Percentiles rank a stretch among this genome's conserved stretches.
These are phyloP conservation scores for Gelatoporia subvermispora DNA, from an alignment of 768 basidiomycete genomes.

Conservation along the genomic window DNA sequence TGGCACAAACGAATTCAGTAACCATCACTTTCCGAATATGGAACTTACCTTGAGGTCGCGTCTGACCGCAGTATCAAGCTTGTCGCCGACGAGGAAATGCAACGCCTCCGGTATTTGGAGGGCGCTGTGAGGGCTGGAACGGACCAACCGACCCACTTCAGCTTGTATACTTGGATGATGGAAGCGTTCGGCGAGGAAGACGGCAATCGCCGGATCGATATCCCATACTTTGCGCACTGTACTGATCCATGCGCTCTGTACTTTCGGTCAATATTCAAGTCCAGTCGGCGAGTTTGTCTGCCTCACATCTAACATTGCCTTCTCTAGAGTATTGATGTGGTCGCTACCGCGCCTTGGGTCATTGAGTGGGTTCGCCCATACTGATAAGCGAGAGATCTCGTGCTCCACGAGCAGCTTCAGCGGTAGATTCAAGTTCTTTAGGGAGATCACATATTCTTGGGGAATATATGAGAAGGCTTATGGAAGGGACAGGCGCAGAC, in stretches of 20 bases:
- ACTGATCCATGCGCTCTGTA: slow-evolving; percentile 60
- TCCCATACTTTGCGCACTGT: slow-evolving; percentile 76
- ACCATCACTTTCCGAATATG: neutral
- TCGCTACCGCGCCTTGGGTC: slow-evolving; percentile 68
- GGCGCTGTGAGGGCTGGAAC: slow-evolving; percentile 63
- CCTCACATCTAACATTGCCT: slow-evolving; percentile 58
- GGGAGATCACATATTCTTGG: slow-evolving; percentile 51
- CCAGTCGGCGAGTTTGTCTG: neutral
- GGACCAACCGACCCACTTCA: slow-evolving; percentile 76
- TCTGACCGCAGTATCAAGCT: slow-evolving; percentile 47
- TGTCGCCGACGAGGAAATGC: slow-evolving; percentile 72
- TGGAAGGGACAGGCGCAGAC: slow-evolving; percentile 30
- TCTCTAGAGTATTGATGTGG: slow-evolving; percentile 50
- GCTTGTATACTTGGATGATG: slow-evolving; percentile 55
- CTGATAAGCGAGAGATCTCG: slow-evolving; percentile 78
- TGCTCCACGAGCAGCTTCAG: slow-evolving; percentile 85
- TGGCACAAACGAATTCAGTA: slow-evolving; percentile 29
- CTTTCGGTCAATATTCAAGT: slow-evolving; percentile 3
- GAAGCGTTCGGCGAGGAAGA: slow-evolving; percentile 87
- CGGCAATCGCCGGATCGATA: slow-evolving; percentile 74
- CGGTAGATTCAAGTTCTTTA: slow-evolving; percentile 67
- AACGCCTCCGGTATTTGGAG: slow-evolving; percentile 80
- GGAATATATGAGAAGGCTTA: slow-evolving; percentile 2
- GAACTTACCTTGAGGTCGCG: slow-evolving; percentile 72
- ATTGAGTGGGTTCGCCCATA: slow-evolving; percentile 87